Evolutionary conservation across 2,329 filamentous ascomycete species (phyloP).

Genomic region (Colletotrichum zoysiae): DNA sequence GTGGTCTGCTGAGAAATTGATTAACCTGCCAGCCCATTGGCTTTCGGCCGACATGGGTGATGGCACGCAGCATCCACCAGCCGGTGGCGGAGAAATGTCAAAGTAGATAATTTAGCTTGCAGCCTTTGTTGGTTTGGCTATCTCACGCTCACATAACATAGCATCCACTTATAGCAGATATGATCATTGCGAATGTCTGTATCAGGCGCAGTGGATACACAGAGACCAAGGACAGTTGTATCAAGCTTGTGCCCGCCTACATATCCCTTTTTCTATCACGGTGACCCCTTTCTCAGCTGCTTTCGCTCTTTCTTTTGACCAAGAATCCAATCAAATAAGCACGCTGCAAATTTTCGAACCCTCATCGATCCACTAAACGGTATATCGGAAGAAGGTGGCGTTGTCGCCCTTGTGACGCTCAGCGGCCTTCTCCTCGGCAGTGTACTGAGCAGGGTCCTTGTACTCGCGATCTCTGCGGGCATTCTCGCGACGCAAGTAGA

Average conservation of each 20-base stretch:
- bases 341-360: neutral
- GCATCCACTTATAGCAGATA: no score
- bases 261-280: neutral
- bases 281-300: neutral
- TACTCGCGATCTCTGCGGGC: conserved; percentile 62
- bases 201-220: neutral
- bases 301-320: no score
- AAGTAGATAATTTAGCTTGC: neutral
- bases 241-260: neutral
- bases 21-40: no score
- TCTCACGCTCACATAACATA: no score
- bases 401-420: conserved; percentile 69
- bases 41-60: neutral
- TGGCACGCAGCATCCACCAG: neutral
- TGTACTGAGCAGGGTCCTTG: conserved; percentile 63
- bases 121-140: neutral
- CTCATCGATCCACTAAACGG: conserved; percentile 51
- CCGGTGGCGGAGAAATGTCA: neutral
- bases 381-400: conserved; percentile 68
- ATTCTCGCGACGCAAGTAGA: conserved; percentile 70
- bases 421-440: conserved; percentile 63
- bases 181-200: neutral
- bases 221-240: neutral
- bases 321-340: neutral
- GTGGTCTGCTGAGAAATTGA: neutral